Evolutionary conservation across 352 stramenopile species (phyloP).

Genomic region (Globisporangium abappressorium): DNA sequence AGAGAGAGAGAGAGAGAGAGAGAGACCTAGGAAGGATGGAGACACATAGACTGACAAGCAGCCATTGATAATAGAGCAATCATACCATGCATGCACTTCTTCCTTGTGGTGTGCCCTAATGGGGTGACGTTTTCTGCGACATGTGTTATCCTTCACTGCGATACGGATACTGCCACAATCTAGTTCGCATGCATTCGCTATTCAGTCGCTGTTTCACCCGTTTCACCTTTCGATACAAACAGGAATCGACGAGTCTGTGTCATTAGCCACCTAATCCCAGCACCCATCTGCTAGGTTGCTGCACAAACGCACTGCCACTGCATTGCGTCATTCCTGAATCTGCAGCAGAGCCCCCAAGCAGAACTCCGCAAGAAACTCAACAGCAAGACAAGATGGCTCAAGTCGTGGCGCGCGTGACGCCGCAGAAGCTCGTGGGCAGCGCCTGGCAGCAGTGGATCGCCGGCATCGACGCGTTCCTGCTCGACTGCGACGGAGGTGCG

Average conservation of each 20-base stretch:
- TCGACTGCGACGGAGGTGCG: slow-evolving; percentile 82
- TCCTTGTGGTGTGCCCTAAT: neutral
- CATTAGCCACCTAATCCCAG: slow-evolving; percentile 19
- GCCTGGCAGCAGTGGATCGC: slow-evolving; percentile 61
- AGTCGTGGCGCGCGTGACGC: slow-evolving; percentile 22
- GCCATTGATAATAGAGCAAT: neutral
- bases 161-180: slow-evolving; percentile 12
- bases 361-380: neutral
- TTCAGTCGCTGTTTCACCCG: neutral
- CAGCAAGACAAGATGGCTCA: slow-evolving; percentile 8
- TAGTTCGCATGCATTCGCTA: neutral
- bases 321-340: slow-evolving; percentile 11
- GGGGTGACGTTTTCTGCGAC: slow-evolving; percentile 7
- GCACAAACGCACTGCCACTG: neutral
- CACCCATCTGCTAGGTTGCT: neutral
- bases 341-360: neutral
- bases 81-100: neutral
- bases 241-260: slow-evolving; percentile 1
- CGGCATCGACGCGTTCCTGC: slow-evolving; percentile 67
- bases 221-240: neutral
- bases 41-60: slow-evolving; percentile 7
- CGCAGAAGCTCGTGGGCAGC: slow-evolving; percentile 34
- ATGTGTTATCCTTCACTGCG: slow-evolving; percentile 8
- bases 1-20: slow-evolving; percentile 4
- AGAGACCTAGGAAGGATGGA: neutral